Evolutionary conservation across 805 yeast species (phyloP).

Genomic region (Zygotorulaspora chibaensis): DNA sequence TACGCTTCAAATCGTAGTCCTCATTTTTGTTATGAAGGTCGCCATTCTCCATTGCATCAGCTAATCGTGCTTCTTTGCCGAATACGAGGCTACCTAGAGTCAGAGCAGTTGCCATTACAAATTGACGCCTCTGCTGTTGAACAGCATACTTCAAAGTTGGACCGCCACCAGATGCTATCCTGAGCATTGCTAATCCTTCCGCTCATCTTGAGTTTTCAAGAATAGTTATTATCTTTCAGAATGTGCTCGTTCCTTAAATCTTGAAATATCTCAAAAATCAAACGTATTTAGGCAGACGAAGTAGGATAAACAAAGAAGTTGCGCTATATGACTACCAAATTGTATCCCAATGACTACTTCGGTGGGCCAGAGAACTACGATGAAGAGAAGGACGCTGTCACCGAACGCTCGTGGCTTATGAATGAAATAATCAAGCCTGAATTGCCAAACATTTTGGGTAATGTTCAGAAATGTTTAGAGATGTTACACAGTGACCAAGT

Average conservation of each 20-base stretch:
- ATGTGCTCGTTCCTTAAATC: neutral
- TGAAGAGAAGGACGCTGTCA: constrained; percentile 8
- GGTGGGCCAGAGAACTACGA: constrained; percentile 17
- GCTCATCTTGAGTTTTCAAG: no score
- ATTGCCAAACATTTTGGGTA: constrained; percentile 44
- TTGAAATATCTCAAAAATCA: neutral
- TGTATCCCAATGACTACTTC: constrained; percentile 31
- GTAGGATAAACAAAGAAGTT: neutral
- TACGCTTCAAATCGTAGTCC: constrained; percentile 37
- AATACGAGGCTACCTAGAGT: constrained; percentile 25
- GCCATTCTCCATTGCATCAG: constrained; percentile 49
- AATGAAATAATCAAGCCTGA: constrained; percentile 45
- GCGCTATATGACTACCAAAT: constrained; percentile 34
- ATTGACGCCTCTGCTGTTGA: constrained; percentile 13
- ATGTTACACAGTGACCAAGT: constrained; percentile 38
- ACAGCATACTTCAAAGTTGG: neutral
- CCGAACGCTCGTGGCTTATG: constrained; percentile 45
- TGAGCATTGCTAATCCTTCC: no score
- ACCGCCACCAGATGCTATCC: neutral
- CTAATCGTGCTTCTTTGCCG: constrained; percentile 48
- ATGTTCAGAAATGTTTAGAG: constrained; percentile 40
- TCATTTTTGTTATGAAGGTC: constrained; percentile 30
- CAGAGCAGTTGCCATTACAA: constrained; percentile 12
- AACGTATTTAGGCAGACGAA: neutral
- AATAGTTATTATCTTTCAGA: no score